These are phyloP conservation scores for Metschnikowia kunwiensis DNA, from an alignment of 805 yeast species.

Conservation along the genomic window DNA sequence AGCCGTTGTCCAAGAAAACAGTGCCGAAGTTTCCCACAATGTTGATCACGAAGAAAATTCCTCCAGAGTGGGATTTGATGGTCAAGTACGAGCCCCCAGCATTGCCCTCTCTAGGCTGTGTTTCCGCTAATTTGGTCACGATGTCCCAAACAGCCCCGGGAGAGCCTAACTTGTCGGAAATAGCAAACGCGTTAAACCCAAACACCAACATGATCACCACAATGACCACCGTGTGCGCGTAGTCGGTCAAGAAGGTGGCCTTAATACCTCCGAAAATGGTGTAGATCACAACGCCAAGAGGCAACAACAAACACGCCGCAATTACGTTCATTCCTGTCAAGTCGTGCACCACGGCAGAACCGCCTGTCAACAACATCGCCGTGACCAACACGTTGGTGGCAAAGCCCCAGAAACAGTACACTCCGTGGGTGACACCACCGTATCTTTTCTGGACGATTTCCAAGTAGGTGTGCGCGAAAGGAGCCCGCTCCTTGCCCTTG, in stretches of 20 bases:
- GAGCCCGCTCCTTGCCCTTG: conserved; percentile 84
- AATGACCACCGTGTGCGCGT: conserved; percentile 52
- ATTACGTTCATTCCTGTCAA: conserved; percentile 80
- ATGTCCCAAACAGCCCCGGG: conserved; percentile 78
- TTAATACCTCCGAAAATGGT: conserved; percentile 45
- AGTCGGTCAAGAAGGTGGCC: conserved; percentile 46
- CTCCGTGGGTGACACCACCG: conserved; percentile 70
- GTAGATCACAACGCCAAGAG: conserved; percentile 63
- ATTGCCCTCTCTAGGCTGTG: conserved; percentile 72
- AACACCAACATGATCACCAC: conserved; percentile 76
- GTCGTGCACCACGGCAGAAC: conserved; percentile 76
- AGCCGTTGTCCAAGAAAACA: conserved; percentile 81
- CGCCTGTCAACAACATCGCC: conserved; percentile 89
- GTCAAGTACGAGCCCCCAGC: conserved; percentile 86
- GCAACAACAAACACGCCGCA: conserved; percentile 80
- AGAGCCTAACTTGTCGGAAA: conserved; percentile 69
- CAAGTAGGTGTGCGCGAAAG: conserved; percentile 86
- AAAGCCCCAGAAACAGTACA: conserved; percentile 73
- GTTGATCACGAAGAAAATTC: conserved; percentile 83
- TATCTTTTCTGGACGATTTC: conserved; percentile 81
- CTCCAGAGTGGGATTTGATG: conserved; percentile 81
- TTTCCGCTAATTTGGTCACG: conserved; percentile 56
- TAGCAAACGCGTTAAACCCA: conserved; percentile 75
- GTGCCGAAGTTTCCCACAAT: conserved; percentile 89
- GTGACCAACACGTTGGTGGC: conserved; percentile 89